Percentiles rank a stretch among this genome's conserved stretches.
Evolutionary conservation across 345 rosid species (phyloP).

Genomic region (Laguncularia racemosa): DNA sequence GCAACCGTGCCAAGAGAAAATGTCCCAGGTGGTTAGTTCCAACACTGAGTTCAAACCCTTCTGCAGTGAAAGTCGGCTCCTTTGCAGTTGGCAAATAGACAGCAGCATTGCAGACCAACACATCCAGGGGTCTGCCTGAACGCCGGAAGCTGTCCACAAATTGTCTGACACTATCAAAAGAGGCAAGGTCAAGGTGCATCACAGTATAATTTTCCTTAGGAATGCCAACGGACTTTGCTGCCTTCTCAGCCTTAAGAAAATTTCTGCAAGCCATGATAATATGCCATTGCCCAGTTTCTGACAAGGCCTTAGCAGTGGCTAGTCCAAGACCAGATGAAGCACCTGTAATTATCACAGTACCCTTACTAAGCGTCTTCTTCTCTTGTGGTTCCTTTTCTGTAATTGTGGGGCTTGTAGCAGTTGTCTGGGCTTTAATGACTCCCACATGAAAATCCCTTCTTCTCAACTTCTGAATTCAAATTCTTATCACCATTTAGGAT

Average conservation of each 20-base stretch:
- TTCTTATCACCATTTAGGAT: slow-evolving; percentile 30
- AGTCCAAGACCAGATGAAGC: slow-evolving; percentile 85
- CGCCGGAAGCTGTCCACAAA: slow-evolving; percentile 64
- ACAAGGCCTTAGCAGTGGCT: slow-evolving; percentile 80
- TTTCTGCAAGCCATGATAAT: slow-evolving; percentile 91
- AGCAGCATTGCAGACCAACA: slow-evolving; percentile 94
- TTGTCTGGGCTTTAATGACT: slow-evolving; percentile 52
- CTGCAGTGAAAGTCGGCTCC: slow-evolving; percentile 88
- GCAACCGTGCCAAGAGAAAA: slow-evolving; percentile 70
- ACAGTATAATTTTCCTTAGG: slow-evolving; percentile 72
- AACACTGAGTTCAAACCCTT: slow-evolving; percentile 89
- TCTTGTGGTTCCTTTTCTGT: slow-evolving; percentile 32
- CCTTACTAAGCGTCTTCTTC: slow-evolving; percentile 80
- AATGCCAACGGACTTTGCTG: slow-evolving; percentile 79
- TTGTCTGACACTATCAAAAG: slow-evolving; percentile 84
- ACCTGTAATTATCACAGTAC: slow-evolving; percentile 66
- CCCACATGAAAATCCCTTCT: slow-evolving; percentile 1
- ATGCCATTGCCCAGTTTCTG: slow-evolving; percentile 85
- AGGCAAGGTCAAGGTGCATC: slow-evolving; percentile 92
- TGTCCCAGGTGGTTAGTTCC: slow-evolving; percentile 98
- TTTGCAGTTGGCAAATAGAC: slow-evolving; percentile 86
- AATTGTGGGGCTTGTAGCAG: slow-evolving; percentile 47
- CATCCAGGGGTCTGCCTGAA: slow-evolving; percentile 71
- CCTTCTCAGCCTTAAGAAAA: slow-evolving; percentile 85
- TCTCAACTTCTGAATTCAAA: slow-evolving; percentile 21